phyloP scores from a whole-genome alignment of 257 asterid species.

The Forsythia viridissima region DNA sequence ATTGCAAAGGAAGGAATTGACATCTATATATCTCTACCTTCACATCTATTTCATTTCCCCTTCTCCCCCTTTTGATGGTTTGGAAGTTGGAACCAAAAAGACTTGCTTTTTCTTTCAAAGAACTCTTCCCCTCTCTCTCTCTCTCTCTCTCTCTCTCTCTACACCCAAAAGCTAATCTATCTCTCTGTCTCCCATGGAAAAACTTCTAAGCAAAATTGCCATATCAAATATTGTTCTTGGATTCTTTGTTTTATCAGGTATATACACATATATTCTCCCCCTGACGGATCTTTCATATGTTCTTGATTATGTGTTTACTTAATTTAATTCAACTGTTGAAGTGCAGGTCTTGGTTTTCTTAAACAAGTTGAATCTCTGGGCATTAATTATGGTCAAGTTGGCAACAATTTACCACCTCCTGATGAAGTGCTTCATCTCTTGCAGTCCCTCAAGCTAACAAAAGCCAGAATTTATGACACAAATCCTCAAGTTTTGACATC shows the following conservation, averaged over 20 bases:
- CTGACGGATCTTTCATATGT: background rate
- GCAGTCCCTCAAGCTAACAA: conserved; percentile 30
- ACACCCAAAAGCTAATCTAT: background rate
- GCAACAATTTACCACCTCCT: conserved; percentile 42
- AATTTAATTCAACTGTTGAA: background rate
- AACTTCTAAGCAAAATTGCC: conserved; percentile 16
- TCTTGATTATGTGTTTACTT: background rate
- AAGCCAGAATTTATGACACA: conserved; percentile 45
- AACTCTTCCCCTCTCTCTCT: background rate
- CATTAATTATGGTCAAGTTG: conserved; percentile 51
- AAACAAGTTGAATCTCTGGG: conserved; percentile 36
- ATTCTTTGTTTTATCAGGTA: conserved; percentile 11
- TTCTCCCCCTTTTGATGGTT: background rate
- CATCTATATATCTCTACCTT: background rate
- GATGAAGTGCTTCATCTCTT: conserved; percentile 34
- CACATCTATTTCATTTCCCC: background rate
- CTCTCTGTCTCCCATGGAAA: conserved; percentile 10
- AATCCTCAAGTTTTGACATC: conserved; percentile 39
- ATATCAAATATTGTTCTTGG: conserved; percentile 30
- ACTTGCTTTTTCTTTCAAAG: background rate
- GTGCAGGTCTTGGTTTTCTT: conserved; percentile 25
- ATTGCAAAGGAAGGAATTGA: background rate
- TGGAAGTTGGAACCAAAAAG: background rate
- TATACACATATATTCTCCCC: background rate
- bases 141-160: background rate